A percentile compares a stretch with the other conserved stretches of the same genome.
phyloP scores from a whole-genome alignment of 2,329 filamentous ascomycete species.

The Tolypocladium album region DNA sequence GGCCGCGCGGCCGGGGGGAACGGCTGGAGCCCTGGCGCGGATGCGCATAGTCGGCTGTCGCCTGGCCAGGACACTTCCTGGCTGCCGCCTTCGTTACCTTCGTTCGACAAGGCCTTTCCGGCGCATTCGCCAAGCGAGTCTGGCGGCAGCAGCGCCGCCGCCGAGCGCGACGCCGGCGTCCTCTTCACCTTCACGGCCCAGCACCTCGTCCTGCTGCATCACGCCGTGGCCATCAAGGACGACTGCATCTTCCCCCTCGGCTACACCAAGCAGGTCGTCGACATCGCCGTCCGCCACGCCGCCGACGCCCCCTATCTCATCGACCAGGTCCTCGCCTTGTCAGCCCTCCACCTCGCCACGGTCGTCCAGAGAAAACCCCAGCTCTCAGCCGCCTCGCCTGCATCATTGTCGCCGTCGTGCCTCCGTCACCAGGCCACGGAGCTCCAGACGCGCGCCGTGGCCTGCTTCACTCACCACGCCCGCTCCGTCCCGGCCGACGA shows the following conservation, averaged over 20 bases:
- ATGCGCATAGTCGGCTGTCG: not conserved
- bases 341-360: constrained; percentile 27
- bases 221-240: constrained; percentile 17
- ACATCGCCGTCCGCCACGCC: constrained; percentile 20
- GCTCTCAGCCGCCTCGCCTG: not conserved
- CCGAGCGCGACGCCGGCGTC: not conserved
- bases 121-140: not conserved
- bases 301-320: constrained; percentile 31
- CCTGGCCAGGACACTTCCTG: not conserved
- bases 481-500: constrained; percentile 12
- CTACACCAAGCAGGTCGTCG: constrained; percentile 13
- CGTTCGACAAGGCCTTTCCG: constrained; percentile 4
- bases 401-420: not conserved
- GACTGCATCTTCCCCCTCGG: constrained; percentile 10
- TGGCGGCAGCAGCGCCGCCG: not conserved
- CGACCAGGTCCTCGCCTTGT: constrained; percentile 33
- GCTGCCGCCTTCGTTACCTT: not conserved
- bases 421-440: constrained; percentile 28
- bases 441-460: constrained; percentile 32
- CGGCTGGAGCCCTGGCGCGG: not conserved
- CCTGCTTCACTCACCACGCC: constrained; percentile 23
- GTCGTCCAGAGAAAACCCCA: not conserved
- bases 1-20: not conserved
- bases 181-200: constrained; percentile 19
- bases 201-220: constrained; percentile 29